Conservation (phyloP, 1,284 basidiomycete species). For the Boletellus sp. region DNA sequence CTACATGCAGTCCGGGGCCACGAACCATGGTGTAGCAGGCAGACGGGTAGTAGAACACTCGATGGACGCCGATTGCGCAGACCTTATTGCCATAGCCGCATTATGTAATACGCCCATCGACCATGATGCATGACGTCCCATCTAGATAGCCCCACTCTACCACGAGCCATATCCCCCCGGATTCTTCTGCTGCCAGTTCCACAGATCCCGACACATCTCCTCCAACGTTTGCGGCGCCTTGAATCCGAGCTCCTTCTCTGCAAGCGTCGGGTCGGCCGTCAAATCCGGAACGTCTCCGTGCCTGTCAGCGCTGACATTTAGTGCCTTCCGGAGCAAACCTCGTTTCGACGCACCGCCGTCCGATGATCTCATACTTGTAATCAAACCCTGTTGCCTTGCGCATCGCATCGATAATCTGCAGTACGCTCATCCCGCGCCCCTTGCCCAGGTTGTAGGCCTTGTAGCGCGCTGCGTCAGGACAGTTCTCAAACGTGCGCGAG, state of each 20-base stretch:
- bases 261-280: conserved; percentile 89
- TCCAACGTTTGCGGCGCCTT: conserved; percentile 78
- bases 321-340: neutral
- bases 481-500: conserved; percentile 54
- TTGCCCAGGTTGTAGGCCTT: conserved; percentile 97
- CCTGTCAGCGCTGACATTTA: conserved; percentile 41
- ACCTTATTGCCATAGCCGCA: neutral
- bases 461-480: conserved; percentile 57
- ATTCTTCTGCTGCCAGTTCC: conserved; percentile 91
- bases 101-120: conserved; percentile 22
- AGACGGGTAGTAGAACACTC: conserved; percentile 2
- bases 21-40: conserved; percentile 20
- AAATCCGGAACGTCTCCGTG: conserved; percentile 95
- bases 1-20: neutral
- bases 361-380: conserved; percentile 88
- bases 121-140: conserved; percentile 16
- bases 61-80: neutral
- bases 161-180: conserved; percentile 61
- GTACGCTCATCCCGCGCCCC: conserved; percentile 88
- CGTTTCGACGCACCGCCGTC: conserved; percentile 64
- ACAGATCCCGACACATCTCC: conserved; percentile 89
- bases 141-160: conserved; percentile 13
- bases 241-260: conserved; percentile 94
- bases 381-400: conserved; percentile 84
- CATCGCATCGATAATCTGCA: conserved; percentile 97